Conservation (phyloP, 2,329 filamentous ascomycete species). For the Phyllosticta paracitricarpa region DNA sequence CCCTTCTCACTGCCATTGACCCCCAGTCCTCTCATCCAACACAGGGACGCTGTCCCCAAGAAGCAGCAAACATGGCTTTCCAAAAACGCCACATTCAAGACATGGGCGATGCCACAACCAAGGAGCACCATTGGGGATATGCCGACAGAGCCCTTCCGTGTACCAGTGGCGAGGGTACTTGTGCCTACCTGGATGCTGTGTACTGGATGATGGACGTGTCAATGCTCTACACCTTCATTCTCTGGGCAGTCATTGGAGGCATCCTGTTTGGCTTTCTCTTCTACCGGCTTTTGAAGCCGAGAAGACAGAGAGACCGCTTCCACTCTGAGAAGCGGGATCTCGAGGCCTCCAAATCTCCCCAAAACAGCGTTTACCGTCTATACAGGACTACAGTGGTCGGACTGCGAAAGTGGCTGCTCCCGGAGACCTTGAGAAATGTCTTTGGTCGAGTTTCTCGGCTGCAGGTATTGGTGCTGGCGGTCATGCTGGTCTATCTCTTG, state of each 20-base stretch:
- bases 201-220: conserved; percentile 45
- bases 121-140: conserved; percentile 49
- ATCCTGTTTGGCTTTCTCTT: conserved; percentile 37
- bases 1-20: not conserved
- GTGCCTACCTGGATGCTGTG: conserved; percentile 47
- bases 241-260: conserved; percentile 45
- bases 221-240: conserved; percentile 47
- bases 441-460: conserved; percentile 61
- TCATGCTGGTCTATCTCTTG: conserved; percentile 52
- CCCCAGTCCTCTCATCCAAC: not conserved
- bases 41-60: not conserved
- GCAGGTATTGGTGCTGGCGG: conserved; percentile 52
- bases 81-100: conserved; percentile 41
- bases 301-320: conserved; percentile 13
- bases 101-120: conserved; percentile 24
- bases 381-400: conserved; percentile 31
- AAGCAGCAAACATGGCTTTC: not conserved
- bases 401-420: conserved; percentile 47
- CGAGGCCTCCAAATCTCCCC: conserved; percentile 12
- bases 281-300: conserved; percentile 21
- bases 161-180: conserved; percentile 47
- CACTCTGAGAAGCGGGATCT: conserved; percentile 15
- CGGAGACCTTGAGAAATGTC: conserved; percentile 45
- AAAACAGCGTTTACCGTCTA: conserved; percentile 18
- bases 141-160: conserved; percentile 45